Conservation (phyloP, 257 asterid species). For the Solanum chmielewskii region DNA sequence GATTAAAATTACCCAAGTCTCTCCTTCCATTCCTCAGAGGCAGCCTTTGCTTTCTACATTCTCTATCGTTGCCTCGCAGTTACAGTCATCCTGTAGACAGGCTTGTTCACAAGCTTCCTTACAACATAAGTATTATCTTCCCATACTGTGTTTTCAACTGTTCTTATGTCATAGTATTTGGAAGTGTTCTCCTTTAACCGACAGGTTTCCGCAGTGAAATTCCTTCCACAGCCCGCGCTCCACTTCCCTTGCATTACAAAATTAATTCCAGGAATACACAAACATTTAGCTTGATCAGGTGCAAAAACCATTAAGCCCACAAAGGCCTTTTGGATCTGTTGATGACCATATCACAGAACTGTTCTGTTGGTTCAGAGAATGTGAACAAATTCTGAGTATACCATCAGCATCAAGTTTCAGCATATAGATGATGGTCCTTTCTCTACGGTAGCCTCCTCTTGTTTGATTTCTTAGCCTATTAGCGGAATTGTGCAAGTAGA, state of each 20-base stretch:
- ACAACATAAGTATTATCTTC: conserved; percentile 6
- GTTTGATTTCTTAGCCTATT: conserved; percentile 4
- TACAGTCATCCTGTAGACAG: conserved; percentile 44
- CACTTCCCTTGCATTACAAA: conserved; percentile 7
- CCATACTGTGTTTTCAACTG: conserved; percentile 10
- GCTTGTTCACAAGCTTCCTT: conserved; percentile 21
- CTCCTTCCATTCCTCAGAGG: conserved; percentile 38
- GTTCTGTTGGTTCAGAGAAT: conserved; percentile 1
- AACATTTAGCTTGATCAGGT: not conserved
- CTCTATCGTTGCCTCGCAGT: conserved; percentile 23
- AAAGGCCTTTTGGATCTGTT: conserved; percentile 24
- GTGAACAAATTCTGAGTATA: conserved; percentile 26
- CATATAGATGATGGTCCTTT: conserved; percentile 10
- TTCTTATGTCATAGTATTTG: not conserved
- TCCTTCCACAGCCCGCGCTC: conserved; percentile 23
- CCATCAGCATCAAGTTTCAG: conserved; percentile 36
- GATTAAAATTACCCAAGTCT: not conserved
- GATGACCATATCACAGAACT: conserved; percentile 11
- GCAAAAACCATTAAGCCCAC: conserved; percentile 41
- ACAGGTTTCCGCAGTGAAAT: conserved; percentile 4
- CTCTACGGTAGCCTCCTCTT: not conserved
- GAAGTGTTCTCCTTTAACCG: not conserved
- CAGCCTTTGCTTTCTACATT: conserved; percentile 33
- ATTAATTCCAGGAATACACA: conserved; percentile 35
- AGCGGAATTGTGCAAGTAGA: conserved; percentile 28